Evolutionary conservation across 140 eudicot genomes (phyloP), one percentile per base, ranked within the genome.

Genomic region (Bidens hawaiensis): DNA sequence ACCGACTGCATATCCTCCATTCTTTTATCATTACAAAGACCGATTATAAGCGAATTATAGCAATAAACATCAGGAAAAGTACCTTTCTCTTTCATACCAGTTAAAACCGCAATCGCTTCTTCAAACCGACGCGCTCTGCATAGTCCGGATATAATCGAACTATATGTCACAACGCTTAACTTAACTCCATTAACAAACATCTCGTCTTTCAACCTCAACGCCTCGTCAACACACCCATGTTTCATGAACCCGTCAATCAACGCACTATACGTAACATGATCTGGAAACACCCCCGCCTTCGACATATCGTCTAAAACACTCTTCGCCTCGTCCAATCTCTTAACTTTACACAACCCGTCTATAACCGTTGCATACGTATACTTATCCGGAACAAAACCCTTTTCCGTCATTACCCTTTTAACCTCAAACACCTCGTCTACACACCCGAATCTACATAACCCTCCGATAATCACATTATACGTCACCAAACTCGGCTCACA

Each of bases 221-320:
- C 95, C 67, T 83, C 88, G 0, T 82, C 90, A 51, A 86, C 60
- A 41, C 76, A 68, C 46, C 94, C 95, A 59, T 83, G 88, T 72
- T 82, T 90, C 86, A 90, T 84, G 62, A 90, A 90, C 69, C 97
- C 97, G 63, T 87, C 89, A 22, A 90, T 75, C 69, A 90, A 65
- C 25, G 97, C 83, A 62, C 86, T 81, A 73, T 75, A 83, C 4
- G 90, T 61, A 78, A 82, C 53, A 69, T 69, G 80, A 67, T 84
- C 79, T 1, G 96, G 90, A 21, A 38, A 79, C 19, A 74, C 65
- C 34, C 96, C 88, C 22, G 34, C 24, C 4, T 64, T 71, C 25
- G 59, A 59, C 96, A 90, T 90, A 61, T 90, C 96, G 75, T 77
- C 78, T 49, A 90, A 64, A 70, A 90, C 62, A 66, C 61, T 62